Evolutionary conservation across 2,329 filamentous ascomycete species (phyloP).

Genomic region (Alternaria rosae): DNA sequence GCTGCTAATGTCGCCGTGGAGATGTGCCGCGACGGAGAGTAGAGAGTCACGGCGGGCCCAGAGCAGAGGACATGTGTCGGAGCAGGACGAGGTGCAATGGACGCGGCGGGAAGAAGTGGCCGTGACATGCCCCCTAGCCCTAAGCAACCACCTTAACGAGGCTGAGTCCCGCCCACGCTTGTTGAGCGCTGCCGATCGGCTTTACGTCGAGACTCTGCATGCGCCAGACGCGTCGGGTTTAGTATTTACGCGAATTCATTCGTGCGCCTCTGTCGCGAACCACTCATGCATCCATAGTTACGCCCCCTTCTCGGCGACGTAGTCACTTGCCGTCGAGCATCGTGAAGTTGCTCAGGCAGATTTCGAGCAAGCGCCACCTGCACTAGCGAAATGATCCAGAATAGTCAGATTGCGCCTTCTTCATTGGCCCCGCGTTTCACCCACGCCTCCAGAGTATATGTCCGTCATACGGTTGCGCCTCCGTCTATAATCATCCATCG

Average conservation of each 20-base stretch:
- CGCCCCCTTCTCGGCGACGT: not conserved
- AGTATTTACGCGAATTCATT: not conserved
- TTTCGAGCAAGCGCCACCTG: not conserved
- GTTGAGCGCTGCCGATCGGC: conserved; percentile 15
- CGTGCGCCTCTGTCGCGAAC: not conserved
- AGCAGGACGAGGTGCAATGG: conserved; percentile 3
- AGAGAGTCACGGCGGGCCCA: conserved; percentile 3
- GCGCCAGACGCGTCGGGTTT: conserved; percentile 7
- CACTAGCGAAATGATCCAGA: conserved; percentile 7
- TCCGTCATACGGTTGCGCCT: not conserved
- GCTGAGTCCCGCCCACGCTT: conserved; percentile 15
- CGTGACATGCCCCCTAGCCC: conserved; percentile 7
- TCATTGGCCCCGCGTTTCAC: conserved; percentile 26
- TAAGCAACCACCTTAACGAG: conserved; percentile 8
- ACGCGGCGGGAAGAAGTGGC: conserved; percentile 15
- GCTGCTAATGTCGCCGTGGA: conserved; percentile 9
- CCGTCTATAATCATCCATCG: not conserved
- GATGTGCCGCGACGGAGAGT: conserved; percentile 4
- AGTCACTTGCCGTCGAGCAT: conserved; percentile 2
- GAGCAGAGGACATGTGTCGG: conserved; percentile 12
- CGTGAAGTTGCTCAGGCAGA: not conserved
- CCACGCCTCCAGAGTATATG: conserved; percentile 3
- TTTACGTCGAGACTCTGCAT: conserved; percentile 17
- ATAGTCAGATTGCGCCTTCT: conserved; percentile 8
- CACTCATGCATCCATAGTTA: not conserved